Evolutionary conservation across 441 rosid species (phyloP), one percentile per base, ranked within the genome.

Genomic region (Pelargonium myrrhifolium): DNA sequence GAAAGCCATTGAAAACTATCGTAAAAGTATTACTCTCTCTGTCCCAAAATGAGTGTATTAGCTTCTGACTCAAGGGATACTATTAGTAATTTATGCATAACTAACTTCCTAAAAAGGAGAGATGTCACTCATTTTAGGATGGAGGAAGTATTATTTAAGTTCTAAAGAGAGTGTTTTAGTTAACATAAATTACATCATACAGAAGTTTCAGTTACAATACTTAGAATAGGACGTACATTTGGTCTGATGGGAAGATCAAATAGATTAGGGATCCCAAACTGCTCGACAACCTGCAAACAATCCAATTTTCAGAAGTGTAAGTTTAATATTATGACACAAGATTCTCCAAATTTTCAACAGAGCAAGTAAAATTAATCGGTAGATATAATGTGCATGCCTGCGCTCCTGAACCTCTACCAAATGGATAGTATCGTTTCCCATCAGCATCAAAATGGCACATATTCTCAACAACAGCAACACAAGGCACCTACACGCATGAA

Each of bases 371-470:
- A 58, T 53, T 56, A 62, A 60, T 6, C 18, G 26, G 40, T 1
- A 55, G 70, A 55, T 63, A 64, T n/a, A n/a, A 65, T 31, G 62
- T 65, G 65, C 86, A 62, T 84, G 79, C 98, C 97, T 90, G 90
- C 71, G 96, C 79, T 56, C 98, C 97, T 65, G 98, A 93, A 70
- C 98, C 98, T 87, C 91, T 86, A 37, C 97, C 97, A 68, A 93
- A 90, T 65, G 98, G 98, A 77, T 93, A 93, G 72, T 85, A 86
- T 67, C 98, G 93, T 81, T 90, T 89, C 60, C 98, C 98, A 73
- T 89, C 96, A 58, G 92, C 96, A 72, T 93, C 96, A 70, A 90
- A 93, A 78, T 93, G 95, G 79, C 95, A 89, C 98, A 90, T 93
- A 80, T 90, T 93, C 83, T 93, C 97, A 65, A 93, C 96, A 53